Evolutionary conservation across 805 yeast species (phyloP), one percentile per base, ranked within the genome.

Genomic region (Torulaspora maleeae): DNA sequence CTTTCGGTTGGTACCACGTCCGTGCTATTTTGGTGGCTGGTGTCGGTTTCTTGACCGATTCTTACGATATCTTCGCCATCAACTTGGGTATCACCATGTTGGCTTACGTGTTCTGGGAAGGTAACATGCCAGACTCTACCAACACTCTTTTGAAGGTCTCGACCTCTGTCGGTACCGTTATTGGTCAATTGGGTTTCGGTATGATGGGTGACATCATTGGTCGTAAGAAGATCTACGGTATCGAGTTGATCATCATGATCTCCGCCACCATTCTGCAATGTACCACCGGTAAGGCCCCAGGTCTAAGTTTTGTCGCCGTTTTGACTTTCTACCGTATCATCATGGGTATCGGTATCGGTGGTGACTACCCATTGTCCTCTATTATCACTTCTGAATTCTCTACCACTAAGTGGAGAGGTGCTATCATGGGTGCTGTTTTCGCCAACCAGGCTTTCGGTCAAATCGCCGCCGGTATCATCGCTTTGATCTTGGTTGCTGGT

Each of bases 391-490:
- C 96, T 47, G 96, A 88, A 74, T 88, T 88, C 61, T 78, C 96
- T 22, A 86, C 96, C 48, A 88, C 96, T 55, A 87, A 85, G 69
- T 88, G 95, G 95, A 86, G 96, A 81, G 96, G 96, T 77, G 95
- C 96, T 54, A 87, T 87, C 59, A 88, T 88, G 95, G 89, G 86
- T 63, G 95, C 96, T 24, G 96, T 88, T 46, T 90, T 90, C 69
- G 91, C 96, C 47, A 89, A 89, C 75, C 97, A 90, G 73, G 97
- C 96, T 70, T 80, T 93, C 82, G 97, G 97, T 68, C 96, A 90
- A 74, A 77, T 89, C 50, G 62, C 81, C 15, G 95, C 88, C 49
- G 95, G 91, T 79, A 74, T 88, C 54, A 86, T 88, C 58, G 86
- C 95, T 46, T 70, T 88, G 50, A 63, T 86, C 47, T 75, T 80